Evolutionary conservation across 495 filamentous ascomycete species (phyloP), one percentile per base, ranked within the genome.

Genomic region (Penicillium subrubescens): DNA sequence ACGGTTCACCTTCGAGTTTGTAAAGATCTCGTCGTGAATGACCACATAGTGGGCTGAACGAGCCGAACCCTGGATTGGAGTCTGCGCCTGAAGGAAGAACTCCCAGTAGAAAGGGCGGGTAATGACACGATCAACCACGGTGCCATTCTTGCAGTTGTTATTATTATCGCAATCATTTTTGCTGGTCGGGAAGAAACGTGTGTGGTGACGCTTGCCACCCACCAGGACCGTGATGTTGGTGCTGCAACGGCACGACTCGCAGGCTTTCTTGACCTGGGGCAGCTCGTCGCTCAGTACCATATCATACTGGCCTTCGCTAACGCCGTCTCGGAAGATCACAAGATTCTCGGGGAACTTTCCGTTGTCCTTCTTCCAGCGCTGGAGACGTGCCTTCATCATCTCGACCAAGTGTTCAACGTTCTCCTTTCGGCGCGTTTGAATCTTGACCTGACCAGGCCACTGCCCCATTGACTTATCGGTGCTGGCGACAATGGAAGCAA

Each of bases 181-280:
- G 37, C 84, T 84, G 7, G 80, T 84, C 0, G 86, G 84, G 70
- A 87, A 96, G 78, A 97, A 94, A 0, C 93, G 89, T 0, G 91
- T 94, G 63, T 96, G 91, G 59, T 97, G 93, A n/a, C 93, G 86
- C 76, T 97, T 97, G 31, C 90, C 91, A 1, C 90, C 73, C 7
- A 81, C 63, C 12, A 81, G n/a, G 34, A 79, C 64, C 2, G 68
- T 73, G 57, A 80, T 61, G 4, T 68, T 83, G 0, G 91, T 1
- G 89, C 2, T 69, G 52, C 54, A 21, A 75, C 77, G 27, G 21
- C 6, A 68, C 19, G 70, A 51, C 11, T 72, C 33, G 71, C 88
- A 90, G 2, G 90, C 91, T 3, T 77, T 56, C 1, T 83, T 73
- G 7, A 95, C 77, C 5, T 67, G 60, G 0, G 77, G 76, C 4